These are phyloP conservation scores for Microbotryum violaceum DNA, from an alignment of 1,284 basidiomycete genomes.

Conservation along the genomic window DNA sequence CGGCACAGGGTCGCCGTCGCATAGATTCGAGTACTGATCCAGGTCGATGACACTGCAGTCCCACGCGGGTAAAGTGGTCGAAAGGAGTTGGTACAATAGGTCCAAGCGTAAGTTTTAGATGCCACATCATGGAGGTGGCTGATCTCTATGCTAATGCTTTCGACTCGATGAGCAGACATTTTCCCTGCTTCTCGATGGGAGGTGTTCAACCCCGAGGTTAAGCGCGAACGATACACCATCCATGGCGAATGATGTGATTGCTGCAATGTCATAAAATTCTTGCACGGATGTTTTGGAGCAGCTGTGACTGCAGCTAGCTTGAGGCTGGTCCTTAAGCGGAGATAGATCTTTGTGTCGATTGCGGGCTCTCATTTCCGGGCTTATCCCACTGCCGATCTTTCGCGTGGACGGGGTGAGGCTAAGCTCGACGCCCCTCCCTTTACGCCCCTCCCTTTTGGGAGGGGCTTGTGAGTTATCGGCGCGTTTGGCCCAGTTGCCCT, in stretches of 20 bases:
- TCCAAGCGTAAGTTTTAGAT: slow-evolving; percentile 54
- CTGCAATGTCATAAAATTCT: too few relatives aligned
- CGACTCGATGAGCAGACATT: slow-evolving; percentile 17
- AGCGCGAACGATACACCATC: slow-evolving; percentile 28
- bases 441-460: too few relatives aligned
- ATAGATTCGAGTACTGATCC: background rate
- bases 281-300: too few relatives aligned
- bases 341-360: too few relatives aligned
- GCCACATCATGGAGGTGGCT: background rate
- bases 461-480: too few relatives aligned
- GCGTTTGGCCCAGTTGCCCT: too few relatives aligned
- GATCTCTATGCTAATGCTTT: background rate
- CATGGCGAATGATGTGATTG: slow-evolving; percentile 11
- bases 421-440: too few relatives aligned
- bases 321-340: too few relatives aligned
- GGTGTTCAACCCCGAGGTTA: slow-evolving; percentile 31
- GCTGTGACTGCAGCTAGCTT: too few relatives aligned
- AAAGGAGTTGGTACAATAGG: slow-evolving; percentile 88
- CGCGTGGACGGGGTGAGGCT: too few relatives aligned
- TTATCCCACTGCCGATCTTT: too few relatives aligned
- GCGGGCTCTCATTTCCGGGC: too few relatives aligned
- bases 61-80: slow-evolving; percentile 97
- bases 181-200: slow-evolving; percentile 33
- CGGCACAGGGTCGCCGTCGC: background rate
- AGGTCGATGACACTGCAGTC: slow-evolving; percentile 45